Base-by-base conservation (phyloP, 202 grass and related monocot genomes). In the Setaria viridis region DNA sequence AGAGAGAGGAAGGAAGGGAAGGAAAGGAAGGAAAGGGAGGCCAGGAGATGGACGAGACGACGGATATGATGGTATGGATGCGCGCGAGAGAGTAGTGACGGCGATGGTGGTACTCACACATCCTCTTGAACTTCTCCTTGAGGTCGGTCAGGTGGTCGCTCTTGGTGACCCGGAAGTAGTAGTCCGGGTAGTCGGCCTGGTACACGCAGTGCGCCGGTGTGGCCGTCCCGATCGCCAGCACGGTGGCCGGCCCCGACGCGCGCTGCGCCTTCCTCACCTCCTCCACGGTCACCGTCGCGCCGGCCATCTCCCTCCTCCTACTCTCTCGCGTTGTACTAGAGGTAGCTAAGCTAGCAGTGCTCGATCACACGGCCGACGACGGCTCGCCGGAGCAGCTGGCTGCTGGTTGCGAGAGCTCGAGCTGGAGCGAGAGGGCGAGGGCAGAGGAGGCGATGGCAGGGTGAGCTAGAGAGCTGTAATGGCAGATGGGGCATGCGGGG, bases 131-230 rank as follows among this genome's bases (percentile, higher is more conserved):
- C 86, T 95, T 95, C 64, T 95, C 94, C 81, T 95, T 95, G 82
- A 95, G 94, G 2, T 95, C 94, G 3, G 85, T 70, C 46, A 95
- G 79, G 76, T 95, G 94, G 20, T 95, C 94, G 87, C 91, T 92
- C 25, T 89, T 77, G 41, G 94, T 97, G 88, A 97, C 90, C 87
- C 78, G 63, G 76, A 97, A 97, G 91, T 97, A 97, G 94, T 94
- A 97, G 84, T 97, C 94, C 9, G 94, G 90, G 88, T 97, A 97
- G 90, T 97, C 94, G 0, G 89, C 94, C 92, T 97, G 94, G 74
- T 94, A 70, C 17, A 97, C 77, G 63, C 83, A 90, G 85, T 97
- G 94, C 2, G 87, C 67, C 4, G 94, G 94, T 47, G 87, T 97
- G 14, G 94, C 94, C 8, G 94, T 97, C 6, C 94, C 94, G 67